phyloP scores from a whole-genome alignment of 2,329 filamentous ascomycete genomes.

The Aspergillus novofumigatus region DNA sequence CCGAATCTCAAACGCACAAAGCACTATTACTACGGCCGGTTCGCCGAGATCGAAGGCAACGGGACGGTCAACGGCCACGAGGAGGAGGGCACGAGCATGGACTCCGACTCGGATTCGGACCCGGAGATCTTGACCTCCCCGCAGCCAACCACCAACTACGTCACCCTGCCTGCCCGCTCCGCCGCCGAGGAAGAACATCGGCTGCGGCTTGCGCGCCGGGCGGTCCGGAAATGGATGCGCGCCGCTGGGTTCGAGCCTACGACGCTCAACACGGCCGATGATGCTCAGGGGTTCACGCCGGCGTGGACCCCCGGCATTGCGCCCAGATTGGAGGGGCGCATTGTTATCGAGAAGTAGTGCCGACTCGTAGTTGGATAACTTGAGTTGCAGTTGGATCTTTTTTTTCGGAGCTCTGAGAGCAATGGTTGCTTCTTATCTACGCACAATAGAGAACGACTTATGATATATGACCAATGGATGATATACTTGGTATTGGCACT shows the following conservation, averaged over 20 bases:
- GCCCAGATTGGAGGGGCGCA: slow-evolving; percentile 73
- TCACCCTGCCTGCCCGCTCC: slow-evolving; percentile 35
- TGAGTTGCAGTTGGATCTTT: not conserved
- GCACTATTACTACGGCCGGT: slow-evolving; percentile 31
- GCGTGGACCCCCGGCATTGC: slow-evolving; percentile 79
- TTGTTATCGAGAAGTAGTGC: slow-evolving; percentile 37
- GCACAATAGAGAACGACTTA: not conserved
- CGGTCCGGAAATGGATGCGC: slow-evolving; percentile 69
- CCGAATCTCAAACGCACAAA: slow-evolving; percentile 21
- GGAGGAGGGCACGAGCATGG: slow-evolving; percentile 34
- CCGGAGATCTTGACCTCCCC: slow-evolving; percentile 36
- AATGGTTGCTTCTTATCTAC: not conserved
- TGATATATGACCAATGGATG: not conserved
- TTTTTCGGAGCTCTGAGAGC: not conserved
- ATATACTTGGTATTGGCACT: not conserved
- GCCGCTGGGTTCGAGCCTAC: slow-evolving; percentile 57
- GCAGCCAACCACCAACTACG: slow-evolving; percentile 31
- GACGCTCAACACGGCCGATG: slow-evolving; percentile 48
- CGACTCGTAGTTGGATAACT: not conserved
- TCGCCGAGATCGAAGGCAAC: slow-evolving; percentile 18
- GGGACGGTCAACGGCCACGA: slow-evolving; percentile 42
- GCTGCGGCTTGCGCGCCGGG: slow-evolving; percentile 63
- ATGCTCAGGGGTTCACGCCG: slow-evolving; percentile 55
- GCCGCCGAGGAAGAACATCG: slow-evolving; percentile 52
- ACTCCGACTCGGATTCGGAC: slow-evolving; percentile 42